Conservation (phyloP, 169 alveolate species). For the Perkinsus marinus region DNA sequence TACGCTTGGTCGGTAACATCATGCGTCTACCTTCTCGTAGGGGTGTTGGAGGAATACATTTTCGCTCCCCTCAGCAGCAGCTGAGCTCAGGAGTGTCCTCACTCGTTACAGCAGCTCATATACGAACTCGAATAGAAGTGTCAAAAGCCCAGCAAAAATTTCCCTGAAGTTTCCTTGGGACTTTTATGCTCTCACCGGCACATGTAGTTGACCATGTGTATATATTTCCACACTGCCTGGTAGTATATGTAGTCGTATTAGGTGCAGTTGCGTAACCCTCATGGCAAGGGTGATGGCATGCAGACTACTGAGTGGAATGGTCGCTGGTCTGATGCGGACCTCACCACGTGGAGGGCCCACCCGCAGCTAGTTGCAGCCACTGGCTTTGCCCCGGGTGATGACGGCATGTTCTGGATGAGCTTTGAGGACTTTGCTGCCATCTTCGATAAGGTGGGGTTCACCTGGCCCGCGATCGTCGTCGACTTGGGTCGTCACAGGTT, state of each 20-base stretch:
- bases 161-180: too few species aligned
- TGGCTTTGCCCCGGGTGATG: neutral
- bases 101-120: too few species aligned
- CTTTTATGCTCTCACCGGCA: too few species aligned
- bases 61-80: too few species aligned
- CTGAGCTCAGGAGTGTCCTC: too few species aligned
- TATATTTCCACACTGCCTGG: too few species aligned
- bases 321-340: neutral
- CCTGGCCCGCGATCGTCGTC: too few species aligned
- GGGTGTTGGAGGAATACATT: too few species aligned
- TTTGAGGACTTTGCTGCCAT: neutral
- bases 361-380: neutral
- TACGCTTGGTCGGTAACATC: neutral
- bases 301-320: neutral
- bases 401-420: neutral
- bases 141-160: too few species aligned
- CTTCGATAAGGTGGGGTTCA: neutral
- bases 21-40: neutral
- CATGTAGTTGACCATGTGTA: too few species aligned
- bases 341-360: neutral
- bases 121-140: too few species aligned
- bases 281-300: neutral
- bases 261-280: neutral
- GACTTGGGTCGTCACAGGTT: neutral
- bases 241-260: neutral